A percentile compares a stretch with the other conserved stretches of the same genome.
Conservation (phyloP, 208 protist genomes). For the Leptomonas seymouri region DNA sequence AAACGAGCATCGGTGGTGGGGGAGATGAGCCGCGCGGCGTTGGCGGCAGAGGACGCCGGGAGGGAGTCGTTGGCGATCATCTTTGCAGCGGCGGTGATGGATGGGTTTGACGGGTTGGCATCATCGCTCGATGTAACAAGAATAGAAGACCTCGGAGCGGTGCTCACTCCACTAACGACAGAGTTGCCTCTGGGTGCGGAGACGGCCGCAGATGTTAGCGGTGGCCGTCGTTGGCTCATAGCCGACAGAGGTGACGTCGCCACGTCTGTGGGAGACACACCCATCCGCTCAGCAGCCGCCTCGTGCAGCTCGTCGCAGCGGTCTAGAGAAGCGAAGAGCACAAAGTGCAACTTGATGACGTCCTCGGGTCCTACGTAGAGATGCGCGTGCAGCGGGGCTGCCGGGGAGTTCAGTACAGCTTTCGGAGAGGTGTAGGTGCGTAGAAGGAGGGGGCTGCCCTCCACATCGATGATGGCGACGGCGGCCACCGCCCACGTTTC, state of each 20-base stretch:
- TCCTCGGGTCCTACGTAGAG: slow-evolving; percentile 81
- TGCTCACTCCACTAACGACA: slow-evolving; percentile 3
- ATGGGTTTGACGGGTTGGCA: neutral
- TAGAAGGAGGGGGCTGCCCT: slow-evolving; percentile 63
- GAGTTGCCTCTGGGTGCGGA: neutral
- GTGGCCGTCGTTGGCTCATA: neutral
- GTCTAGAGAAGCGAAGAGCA: slow-evolving; percentile 81
- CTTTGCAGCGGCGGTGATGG: neutral
- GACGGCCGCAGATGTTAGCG: neutral
- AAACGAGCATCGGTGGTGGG: slow-evolving; percentile 69
- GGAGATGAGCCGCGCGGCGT: slow-evolving; percentile 30
- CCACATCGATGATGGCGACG: slow-evolving; percentile 61
- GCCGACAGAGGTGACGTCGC: neutral
- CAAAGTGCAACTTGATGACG: slow-evolving; percentile 70
- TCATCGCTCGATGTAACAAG: neutral
- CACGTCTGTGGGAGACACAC: neutral
- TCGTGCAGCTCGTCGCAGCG: slow-evolving; percentile 64
- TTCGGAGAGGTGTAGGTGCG: slow-evolving; percentile 67
- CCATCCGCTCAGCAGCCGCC: slow-evolving; percentile 6
- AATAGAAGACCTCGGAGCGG: neutral
- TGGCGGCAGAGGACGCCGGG: slow-evolving; percentile 18
- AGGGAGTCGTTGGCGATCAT: slow-evolving; percentile 16
- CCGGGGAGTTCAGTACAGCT: slow-evolving; percentile 52
- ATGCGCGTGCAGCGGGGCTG: slow-evolving; percentile 59
- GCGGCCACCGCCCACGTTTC: slow-evolving; percentile 80